phyloP scores from a whole-genome alignment of 495 filamentous ascomycete species.

The Poronia punctata region DNA sequence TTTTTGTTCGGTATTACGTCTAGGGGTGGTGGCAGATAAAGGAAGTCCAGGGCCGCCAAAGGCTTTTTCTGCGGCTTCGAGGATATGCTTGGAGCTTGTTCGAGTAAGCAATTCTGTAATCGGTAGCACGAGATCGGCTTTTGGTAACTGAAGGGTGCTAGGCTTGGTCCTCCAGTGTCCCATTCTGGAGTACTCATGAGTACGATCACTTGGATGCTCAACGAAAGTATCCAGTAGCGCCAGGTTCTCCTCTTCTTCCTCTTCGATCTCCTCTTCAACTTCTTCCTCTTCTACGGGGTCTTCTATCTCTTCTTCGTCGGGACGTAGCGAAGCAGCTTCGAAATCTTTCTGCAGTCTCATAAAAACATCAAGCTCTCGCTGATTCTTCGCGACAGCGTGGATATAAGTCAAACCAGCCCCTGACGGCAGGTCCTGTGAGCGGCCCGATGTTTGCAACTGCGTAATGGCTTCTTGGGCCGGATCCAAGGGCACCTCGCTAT shows the following conservation, averaged over 20 bases:
- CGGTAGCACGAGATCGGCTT: conserved; percentile 56
- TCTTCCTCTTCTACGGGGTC: conserved; percentile 34
- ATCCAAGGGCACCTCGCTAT: conserved; percentile 3
- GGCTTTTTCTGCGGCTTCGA: conserved; percentile 54
- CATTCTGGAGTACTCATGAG: conserved; percentile 59
- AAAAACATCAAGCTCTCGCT: conserved; percentile 44
- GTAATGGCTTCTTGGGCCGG: neutral
- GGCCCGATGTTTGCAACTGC: too few relatives aligned
- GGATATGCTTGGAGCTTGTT: conserved; percentile 64
- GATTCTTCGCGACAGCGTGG: conserved; percentile 39
- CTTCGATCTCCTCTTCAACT: conserved; percentile 30
- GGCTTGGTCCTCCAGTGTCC: conserved; percentile 63
- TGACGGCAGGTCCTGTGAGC: conserved; percentile 13
- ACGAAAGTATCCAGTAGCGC: conserved; percentile 26
- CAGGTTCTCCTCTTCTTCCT: conserved; percentile 29
- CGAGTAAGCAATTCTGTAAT: conserved; percentile 58
- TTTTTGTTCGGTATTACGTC: conserved; percentile 49
- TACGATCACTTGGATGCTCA: conserved; percentile 21
- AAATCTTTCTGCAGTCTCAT: conserved; percentile 45
- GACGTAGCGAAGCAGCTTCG: conserved; percentile 40
- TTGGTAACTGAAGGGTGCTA: conserved; percentile 63
- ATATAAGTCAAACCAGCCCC: conserved; percentile 27
- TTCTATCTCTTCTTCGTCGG: conserved; percentile 42
- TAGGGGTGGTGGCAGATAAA: conserved; percentile 48
- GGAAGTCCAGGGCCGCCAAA: conserved; percentile 74